These are phyloP conservation scores for Mycena vulgaris DNA, from an alignment of 768 basidiomycete species.

Conservation along the genomic window DNA sequence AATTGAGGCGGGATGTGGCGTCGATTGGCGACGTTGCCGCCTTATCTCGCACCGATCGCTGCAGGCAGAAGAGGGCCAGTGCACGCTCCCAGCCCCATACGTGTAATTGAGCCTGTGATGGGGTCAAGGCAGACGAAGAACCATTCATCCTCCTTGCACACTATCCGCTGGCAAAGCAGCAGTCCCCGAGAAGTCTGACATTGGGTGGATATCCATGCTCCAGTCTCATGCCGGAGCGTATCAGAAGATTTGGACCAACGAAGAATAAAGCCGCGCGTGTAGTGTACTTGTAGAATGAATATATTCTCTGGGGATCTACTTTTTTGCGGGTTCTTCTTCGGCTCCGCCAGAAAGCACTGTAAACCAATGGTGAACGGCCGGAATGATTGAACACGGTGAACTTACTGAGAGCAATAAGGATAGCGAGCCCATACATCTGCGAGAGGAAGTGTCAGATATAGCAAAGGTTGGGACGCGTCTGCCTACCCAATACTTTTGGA, in stretches of 20 bases:
- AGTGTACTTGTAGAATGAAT: background rate
- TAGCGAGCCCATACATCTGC: conserved; percentile 75
- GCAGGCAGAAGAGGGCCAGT: too few relatives aligned
- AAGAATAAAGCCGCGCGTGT: background rate
- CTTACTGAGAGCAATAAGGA: conserved; percentile 73
- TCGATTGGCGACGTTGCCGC: too few relatives aligned
- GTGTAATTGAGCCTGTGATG: too few relatives aligned
- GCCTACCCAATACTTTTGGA: conserved; percentile 87
- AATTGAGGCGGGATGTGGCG: too few relatives aligned
- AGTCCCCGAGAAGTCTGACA: too few relatives aligned
- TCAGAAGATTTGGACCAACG: background rate
- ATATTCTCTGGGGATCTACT: conserved; percentile 34
- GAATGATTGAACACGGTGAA: conserved; percentile 33
- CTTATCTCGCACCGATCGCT: too few relatives aligned
- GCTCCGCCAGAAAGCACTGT: conserved; percentile 54
- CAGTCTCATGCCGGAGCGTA: too few relatives aligned
- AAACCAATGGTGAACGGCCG: conserved; percentile 4
- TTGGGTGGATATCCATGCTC: too few relatives aligned
- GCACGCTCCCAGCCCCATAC: too few relatives aligned
- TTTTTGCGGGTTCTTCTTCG: conserved; percentile 54
- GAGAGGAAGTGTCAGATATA: background rate
- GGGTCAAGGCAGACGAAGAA: too few relatives aligned
- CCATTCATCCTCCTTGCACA: too few relatives aligned
- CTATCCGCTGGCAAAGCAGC: too few relatives aligned
- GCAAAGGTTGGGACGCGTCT: background rate